These are phyloP conservation scores for Neofusicoccum sp. DNA, from an alignment of 2,329 filamentous ascomycete genomes.

Conservation along the genomic window DNA sequence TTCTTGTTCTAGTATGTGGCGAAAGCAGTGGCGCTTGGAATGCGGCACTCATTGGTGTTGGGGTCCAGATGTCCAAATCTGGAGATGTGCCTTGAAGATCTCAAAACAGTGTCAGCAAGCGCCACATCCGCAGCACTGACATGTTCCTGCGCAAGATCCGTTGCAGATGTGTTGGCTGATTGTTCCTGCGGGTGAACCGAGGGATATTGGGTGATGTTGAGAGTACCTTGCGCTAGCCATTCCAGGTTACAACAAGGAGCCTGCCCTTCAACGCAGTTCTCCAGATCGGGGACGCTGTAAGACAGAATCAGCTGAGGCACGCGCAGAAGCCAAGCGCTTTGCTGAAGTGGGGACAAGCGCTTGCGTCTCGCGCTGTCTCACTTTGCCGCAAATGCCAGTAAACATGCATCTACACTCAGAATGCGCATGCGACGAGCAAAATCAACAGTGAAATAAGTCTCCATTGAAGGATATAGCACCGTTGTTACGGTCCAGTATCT, in stretches of 20 bases:
- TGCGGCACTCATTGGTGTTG: slow-evolving; percentile 12
- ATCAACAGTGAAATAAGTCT: no score
- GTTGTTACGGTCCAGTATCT: slow-evolving; percentile 39
- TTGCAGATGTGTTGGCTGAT: neutral
- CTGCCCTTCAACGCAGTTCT: no score
- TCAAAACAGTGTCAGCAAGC: no score
- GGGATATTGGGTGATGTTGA: neutral
- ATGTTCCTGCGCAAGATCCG: neutral
- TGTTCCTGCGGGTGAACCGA: neutral
- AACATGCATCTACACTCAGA: no score
- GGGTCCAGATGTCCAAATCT: neutral
- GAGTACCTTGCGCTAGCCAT: neutral
- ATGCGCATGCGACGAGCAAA: no score
- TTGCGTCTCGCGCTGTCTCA: no score
- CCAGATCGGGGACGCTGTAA: no score
- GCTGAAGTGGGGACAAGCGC: no score
- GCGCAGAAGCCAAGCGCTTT: no score
- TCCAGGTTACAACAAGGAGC: neutral
- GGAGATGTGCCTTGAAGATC: neutral
- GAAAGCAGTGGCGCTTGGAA: neutral
- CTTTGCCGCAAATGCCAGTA: no score
- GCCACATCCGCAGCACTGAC: neutral
- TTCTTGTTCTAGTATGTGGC: neutral
- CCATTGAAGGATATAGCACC: slow-evolving; percentile 28
- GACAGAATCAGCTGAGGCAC: no score